A percentile compares a stretch with the other conserved stretches of the same genome.
These are phyloP conservation scores for Pleurotus citrinopileatus DNA, from an alignment of 768 basidiomycete genomes.

Conservation along the genomic window DNA sequence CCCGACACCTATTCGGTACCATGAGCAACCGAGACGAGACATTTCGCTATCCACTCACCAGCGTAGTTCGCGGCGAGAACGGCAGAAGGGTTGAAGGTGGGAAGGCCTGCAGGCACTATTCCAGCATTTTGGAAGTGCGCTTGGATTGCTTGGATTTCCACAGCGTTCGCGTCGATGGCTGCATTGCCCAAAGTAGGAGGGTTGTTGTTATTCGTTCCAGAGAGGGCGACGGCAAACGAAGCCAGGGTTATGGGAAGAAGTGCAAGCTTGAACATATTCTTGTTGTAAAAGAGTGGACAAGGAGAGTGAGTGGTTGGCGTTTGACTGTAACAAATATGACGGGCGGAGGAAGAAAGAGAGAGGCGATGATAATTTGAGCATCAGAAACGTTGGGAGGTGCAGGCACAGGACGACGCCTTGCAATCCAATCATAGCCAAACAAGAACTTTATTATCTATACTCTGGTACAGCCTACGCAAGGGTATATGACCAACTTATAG, in stretches of 20 bases:
- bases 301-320: neutral
- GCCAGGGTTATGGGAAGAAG: neutral
- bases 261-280: slow-evolving; percentile 4
- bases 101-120: slow-evolving; percentile 60
- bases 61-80: slow-evolving; percentile 50
- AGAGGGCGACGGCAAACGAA: neutral
- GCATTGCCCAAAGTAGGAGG: neutral
- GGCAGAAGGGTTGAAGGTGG: slow-evolving; percentile 61
- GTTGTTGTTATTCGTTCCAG: neutral
- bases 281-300: neutral
- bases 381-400: no score
- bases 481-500: no score
- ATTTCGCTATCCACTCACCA: slow-evolving; percentile 21
- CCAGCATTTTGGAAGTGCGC: slow-evolving; percentile 64
- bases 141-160: slow-evolving; percentile 56
- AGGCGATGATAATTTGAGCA: no score
- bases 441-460: no score
- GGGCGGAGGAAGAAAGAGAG: neutral
- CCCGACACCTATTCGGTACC: slow-evolving; percentile 33
- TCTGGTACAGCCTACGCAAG: neutral
- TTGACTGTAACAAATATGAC: neutral
- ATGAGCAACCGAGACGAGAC: neutral
- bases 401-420: no score
- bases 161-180: slow-evolving; percentile 8
- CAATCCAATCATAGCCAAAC: no score